phyloP scores from a whole-genome alignment of 2,329 filamentous ascomycete genomes.

The Cladophialophora bantiana region DNA sequence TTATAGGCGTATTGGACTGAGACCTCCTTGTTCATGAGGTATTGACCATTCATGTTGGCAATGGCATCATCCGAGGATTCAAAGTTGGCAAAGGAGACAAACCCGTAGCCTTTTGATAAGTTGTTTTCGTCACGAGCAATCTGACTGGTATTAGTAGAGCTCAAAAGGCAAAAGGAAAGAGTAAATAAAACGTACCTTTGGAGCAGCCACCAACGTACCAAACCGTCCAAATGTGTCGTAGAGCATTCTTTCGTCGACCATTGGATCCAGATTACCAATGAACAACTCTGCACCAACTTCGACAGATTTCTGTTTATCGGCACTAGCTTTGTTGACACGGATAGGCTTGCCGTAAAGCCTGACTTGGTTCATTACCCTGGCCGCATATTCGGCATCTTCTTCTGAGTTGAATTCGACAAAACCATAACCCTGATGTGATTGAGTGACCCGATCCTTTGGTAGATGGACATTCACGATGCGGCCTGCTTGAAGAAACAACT shows the following conservation, averaged over 20 bases:
- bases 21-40: conserved; percentile 95
- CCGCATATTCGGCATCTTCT: conserved; percentile 94
- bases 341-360: conserved; percentile 92
- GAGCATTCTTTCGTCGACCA: conserved; percentile 94
- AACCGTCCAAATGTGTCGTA: conserved; percentile 96
- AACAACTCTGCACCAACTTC: conserved; percentile 98
- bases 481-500: conserved; percentile 97
- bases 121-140: conserved; percentile 85
- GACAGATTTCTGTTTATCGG: conserved; percentile 91
- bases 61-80: conserved; percentile 92
- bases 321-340: conserved; percentile 90
- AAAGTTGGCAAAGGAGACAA: conserved; percentile 91
- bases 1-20: conserved; percentile 99
- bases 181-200: conserved; percentile 68
- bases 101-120: conserved; percentile 92
- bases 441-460: conserved; percentile 96
- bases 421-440: conserved; percentile 95
- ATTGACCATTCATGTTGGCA: conserved; percentile 92
- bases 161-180: conserved; percentile 7
- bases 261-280: conserved; percentile 90
- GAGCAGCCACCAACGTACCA: conserved; percentile 80
- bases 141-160: conserved; percentile 48
- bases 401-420: conserved; percentile 98
- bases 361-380: conserved; percentile 95
- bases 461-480: conserved; percentile 98